Evolutionary conservation across 129 eudicot genomes (phyloP).

Genomic region (carrot (Daucus carota)): DNA sequence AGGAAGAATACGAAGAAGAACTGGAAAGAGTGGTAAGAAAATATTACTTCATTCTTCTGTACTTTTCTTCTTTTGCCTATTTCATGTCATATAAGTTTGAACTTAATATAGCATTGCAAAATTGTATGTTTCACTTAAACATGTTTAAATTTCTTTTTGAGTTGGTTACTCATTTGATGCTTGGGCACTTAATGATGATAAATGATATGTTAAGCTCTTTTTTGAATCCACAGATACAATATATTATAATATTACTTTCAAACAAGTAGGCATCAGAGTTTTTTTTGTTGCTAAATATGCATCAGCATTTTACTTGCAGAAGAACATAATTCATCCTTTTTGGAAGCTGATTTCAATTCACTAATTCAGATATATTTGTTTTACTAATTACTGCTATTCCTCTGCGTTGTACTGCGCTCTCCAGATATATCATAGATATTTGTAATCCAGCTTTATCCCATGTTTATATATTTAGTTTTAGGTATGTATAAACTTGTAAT

Average conservation of each 20-base stretch:
- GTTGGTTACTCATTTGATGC: not conserved
- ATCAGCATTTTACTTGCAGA: not conserved
- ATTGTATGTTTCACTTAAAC: not conserved
- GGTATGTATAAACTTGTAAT: not conserved
- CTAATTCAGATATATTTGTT: too few relatives aligned
- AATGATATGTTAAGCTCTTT: not conserved
- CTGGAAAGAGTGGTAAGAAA: conserved; percentile 91
- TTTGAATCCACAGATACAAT: not conserved
- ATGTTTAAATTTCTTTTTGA: not conserved
- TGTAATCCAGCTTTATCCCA: not conserved
- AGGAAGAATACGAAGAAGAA: conserved; percentile 84
- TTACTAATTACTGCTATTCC: too few relatives aligned
- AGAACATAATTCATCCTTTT: not conserved
- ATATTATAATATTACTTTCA: not conserved
- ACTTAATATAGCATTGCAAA: not conserved
- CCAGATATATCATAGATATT: too few relatives aligned
- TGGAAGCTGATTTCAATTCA: too few relatives aligned
- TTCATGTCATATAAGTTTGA: not conserved
- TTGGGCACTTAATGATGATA: not conserved
- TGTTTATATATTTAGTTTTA: not conserved
- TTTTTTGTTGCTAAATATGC: too few relatives aligned
- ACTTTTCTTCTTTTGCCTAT: not conserved
- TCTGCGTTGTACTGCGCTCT: too few relatives aligned
- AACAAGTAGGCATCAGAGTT: not conserved
- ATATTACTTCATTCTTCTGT: not conserved